Base-by-base conservation (phyloP, 305 asterid genomes). In the Petunia hybrid region DNA sequence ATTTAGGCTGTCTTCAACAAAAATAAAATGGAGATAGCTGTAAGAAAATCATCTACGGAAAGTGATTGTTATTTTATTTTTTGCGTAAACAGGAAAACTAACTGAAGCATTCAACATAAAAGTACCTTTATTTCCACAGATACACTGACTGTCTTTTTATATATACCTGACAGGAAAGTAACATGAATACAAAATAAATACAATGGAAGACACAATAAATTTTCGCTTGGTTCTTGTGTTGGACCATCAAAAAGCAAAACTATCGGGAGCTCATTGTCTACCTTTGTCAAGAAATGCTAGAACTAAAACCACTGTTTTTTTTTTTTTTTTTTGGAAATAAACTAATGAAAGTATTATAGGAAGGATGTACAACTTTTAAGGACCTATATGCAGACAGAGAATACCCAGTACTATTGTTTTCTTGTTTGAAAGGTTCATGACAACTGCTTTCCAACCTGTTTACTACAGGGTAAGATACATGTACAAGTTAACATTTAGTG, bases 111-210 rank as follows among this genome's bases (percentile, higher is more conserved):
- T 1, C 7, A 60, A 51, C 42, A 64, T 46, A 41, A 8, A 90
- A 86, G 77, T 79, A 94, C 99, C 98, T 96, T 96, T 85, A 96
- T 90, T 92, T 96, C 99, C 78, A 96, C 91, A 45, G 93, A 89
- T 78, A 94, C 77, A 73, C 88, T 90, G 65, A 84, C 86, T 14
- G 92, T 93, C 79, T 88, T 87, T 78, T 85, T 81, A 83, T 82
- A 73, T 60, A 79, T 76, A 84, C 91, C 97, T 90, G 93, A 82
- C 63, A 75, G 76, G 36, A 64, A 55, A 45, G 4, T 3, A 60
- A 70, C 2, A 38, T 42, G 7, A 36, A 0, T 35, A 53, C 60
- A 2, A 48, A 48, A 73, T 48, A 5, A 10, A 36, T 8, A 43
- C 8, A 53, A 66, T 14, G 22, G 2, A 40, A 14, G 35, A 22